Conservation (phyloP, 305 asterid species). For the Lippia alba region DNA sequence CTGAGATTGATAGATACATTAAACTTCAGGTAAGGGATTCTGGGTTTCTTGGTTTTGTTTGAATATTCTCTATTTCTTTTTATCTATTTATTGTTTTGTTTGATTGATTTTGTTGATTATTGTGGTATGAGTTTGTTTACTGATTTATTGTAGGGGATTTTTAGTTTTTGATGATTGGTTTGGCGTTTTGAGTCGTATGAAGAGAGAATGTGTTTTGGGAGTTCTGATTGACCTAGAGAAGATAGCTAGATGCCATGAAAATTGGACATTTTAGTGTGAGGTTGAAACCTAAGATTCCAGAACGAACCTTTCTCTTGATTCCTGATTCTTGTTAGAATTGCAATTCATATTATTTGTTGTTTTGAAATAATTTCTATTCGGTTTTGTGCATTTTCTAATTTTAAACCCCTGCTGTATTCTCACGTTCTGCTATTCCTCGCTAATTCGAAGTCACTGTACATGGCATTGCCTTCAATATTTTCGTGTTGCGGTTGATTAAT, state of each 20-base stretch:
- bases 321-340: not conserved
- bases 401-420: not conserved
- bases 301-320: not conserved
- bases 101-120: not conserved
- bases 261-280: conserved; percentile 9
- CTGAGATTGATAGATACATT: conserved; percentile 81
- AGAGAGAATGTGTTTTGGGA: not conserved
- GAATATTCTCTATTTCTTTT: not conserved
- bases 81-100: not conserved
- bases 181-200: conserved; percentile 9
- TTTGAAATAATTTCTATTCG: not conserved
- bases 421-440: too few relatives aligned
- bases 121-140: conserved; percentile 1
- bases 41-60: not conserved
- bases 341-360: not conserved
- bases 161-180: conserved; percentile 4
- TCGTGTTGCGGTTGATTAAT: too few relatives aligned
- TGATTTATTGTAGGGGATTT: conserved; percentile 4
- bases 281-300: conserved; percentile 6
- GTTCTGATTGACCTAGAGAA: not conserved
- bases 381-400: not conserved
- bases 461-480: too few relatives aligned
- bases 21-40: conserved; percentile 69
- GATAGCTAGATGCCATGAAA: not conserved
- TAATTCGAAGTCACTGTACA: too few relatives aligned